Evolutionary conservation across 208 protist species (phyloP), one percentile per base, ranked within the genome.

Genomic region (Herpetomonas samuelpessoai): DNA sequence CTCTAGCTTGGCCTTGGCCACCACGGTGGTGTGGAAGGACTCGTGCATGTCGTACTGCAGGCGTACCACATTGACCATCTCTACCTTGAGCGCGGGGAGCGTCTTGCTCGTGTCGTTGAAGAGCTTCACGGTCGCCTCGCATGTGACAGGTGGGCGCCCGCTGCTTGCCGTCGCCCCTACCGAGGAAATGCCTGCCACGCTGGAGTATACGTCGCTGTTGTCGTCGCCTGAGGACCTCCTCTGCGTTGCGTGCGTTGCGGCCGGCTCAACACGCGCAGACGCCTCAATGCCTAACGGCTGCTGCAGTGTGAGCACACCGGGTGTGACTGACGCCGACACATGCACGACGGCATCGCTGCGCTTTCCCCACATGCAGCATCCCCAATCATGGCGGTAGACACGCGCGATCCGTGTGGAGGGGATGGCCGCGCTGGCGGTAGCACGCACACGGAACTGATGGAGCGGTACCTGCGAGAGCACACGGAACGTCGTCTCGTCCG

Each of bases 341-440:
- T 9, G 21, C 21, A 70, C 56, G 16, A 57, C 38, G 41, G 39
- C 45, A 28, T 49, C 65, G 0, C 44, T 41, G 30, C 50, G 28
- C n/a, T 29, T 3, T 0, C 65, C 49, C 21, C 55, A 62, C 29
- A 63, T 26, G 28, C 65, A 70, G 38, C 54, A 46, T 9, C 57
- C 31, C 2, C 49, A 21, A 14, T 21, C 44, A 24, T 52, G 49
- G 27, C 31, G 1, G 57, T 55, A 70, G n/a, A 62, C 54, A 1
- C 4, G 27, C 28, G 35, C 57, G 31, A 14, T 57, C 22, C 48
- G 22, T n/a, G 25, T 54, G 28, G 7, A 21, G 28, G 18, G 27
- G 21, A 19, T 30, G 46, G 39, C 39, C 29, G 16, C 21, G 3
- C 28, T 28, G 18, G 3, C 27, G 26, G 21, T 29, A 19, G 50